A percentile compares a stretch with the other conserved stretches of the same genome.
phyloP scores from a whole-genome alignment of 2,329 filamentous ascomycete species.

The Xylaria hypoxylon region DNA sequence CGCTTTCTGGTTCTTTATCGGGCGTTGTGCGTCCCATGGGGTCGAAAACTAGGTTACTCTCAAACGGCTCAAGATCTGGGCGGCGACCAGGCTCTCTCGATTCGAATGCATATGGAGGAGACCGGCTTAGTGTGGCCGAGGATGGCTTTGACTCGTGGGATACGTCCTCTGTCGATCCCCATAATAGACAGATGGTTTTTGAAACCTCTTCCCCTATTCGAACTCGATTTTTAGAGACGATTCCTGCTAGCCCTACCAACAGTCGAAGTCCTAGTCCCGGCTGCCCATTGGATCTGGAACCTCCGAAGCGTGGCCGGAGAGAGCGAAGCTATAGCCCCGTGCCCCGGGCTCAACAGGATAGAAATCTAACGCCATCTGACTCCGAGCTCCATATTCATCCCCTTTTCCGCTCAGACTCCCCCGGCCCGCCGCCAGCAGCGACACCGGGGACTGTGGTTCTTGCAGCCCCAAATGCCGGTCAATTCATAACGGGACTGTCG shows the following conservation, averaged over 20 bases:
- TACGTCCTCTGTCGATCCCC: conserved; percentile 73
- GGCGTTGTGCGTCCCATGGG: conserved; percentile 65
- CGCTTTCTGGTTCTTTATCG: conserved; percentile 62
- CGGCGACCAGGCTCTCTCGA: conserved; percentile 63
- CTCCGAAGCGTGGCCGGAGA: conserved; percentile 58
- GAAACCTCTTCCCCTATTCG: conserved; percentile 61
- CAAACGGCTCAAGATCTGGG: conserved; percentile 54
- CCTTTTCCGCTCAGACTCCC: conserved; percentile 79
- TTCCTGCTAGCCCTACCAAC: conserved; percentile 72
- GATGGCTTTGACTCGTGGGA: conserved; percentile 82
- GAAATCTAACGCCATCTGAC: conserved; percentile 53
- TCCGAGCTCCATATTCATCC: conserved; percentile 81
- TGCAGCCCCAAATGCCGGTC: conserved; percentile 75
- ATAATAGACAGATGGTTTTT: conserved; percentile 68
- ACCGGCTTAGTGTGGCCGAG: conserved; percentile 56
- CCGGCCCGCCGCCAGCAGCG: conserved; percentile 71
- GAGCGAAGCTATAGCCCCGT: conserved; percentile 66
- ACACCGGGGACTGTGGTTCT: conserved; percentile 78
- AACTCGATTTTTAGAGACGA: conserved; percentile 73
- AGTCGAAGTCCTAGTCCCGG: conserved; percentile 75
- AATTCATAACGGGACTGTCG: conserved; percentile 68
- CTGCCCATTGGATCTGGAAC: conserved; percentile 67
- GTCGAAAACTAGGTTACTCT: conserved; percentile 67
- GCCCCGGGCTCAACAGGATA: conserved; percentile 52
- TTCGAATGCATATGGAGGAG: conserved; percentile 53